Conservation (phyloP, 1,139 yeast species). For the Geotrichum restrictum region DNA sequence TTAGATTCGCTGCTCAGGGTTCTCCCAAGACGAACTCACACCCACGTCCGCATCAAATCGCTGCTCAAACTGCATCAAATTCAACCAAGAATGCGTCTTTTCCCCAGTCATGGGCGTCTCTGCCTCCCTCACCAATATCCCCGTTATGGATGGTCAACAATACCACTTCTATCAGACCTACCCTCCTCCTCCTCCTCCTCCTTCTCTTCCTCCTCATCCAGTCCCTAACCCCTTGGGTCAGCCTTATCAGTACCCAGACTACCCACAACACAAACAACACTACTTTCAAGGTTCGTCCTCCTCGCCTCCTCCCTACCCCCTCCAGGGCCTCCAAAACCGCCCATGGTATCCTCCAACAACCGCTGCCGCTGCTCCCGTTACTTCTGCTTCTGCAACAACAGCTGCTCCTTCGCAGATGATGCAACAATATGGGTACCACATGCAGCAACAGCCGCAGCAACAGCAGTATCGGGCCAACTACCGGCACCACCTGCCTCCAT, state of each 20-base stretch:
- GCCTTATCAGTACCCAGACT: background rate
- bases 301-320: background rate
- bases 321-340: background rate
- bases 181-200: constrained; percentile 8
- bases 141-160: constrained; percentile 22
- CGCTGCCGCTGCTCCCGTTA: background rate
- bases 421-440: constrained; percentile 16
- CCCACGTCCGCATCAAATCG: no score
- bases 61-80: constrained; percentile 36
- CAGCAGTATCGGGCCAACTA: no score
- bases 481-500: background rate
- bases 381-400: constrained; percentile 35
- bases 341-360: background rate
- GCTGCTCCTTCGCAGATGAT: constrained; percentile 7
- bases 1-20: constrained; percentile 38
- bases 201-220: constrained; percentile 4
- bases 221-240: constrained; percentile 30
- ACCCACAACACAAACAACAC: no score
- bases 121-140: constrained; percentile 26
- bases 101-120: constrained; percentile 37
- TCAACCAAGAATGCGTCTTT: constrained; percentile 37
- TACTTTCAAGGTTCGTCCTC: background rate
- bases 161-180: constrained; percentile 21
- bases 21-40: constrained; percentile 26
- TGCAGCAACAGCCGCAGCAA: constrained; percentile 14